Evolutionary conservation across 306 rosid genomes (phyloP).

Genomic region (Dryas octopetala): DNA sequence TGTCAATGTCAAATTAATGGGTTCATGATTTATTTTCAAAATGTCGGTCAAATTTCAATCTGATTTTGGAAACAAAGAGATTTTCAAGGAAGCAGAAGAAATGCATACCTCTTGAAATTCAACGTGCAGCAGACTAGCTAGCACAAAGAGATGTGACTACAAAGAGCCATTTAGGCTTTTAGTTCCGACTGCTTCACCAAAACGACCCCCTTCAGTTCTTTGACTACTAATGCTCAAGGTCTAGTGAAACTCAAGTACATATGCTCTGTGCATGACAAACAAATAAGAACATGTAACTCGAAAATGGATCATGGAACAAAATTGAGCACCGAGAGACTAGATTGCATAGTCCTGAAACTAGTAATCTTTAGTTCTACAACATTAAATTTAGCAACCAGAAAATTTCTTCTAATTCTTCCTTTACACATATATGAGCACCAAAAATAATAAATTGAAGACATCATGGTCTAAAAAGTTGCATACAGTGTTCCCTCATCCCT

Average conservation of each 20-base stretch:
- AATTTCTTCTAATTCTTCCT: not conserved
- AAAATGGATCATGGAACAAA: not conserved
- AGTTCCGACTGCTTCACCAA: not conserved
- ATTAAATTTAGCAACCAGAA: not conserved
- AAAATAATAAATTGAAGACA: not conserved
- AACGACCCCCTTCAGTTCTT: no score
- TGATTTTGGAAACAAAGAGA: not conserved
- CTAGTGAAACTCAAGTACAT: constrained; percentile 1
- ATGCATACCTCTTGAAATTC: not conserved
- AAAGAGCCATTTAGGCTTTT: constrained; percentile 11
- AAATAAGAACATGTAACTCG: constrained; percentile 13
- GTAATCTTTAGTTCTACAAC: not conserved
- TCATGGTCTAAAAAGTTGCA: no score
- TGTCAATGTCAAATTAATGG: not conserved
- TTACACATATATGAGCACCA: not conserved
- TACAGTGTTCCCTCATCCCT: no score
- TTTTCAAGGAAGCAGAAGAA: not conserved
- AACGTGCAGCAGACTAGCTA: not conserved
- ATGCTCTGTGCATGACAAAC: not conserved
- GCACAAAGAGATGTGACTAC: not conserved
- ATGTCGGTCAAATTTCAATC: not conserved
- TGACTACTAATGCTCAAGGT: not conserved
- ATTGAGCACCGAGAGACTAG: not conserved
- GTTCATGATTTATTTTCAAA: not conserved
- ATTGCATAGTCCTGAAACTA: not conserved